These are phyloP conservation scores for Clathrospora elynae DNA, from an alignment of 2,329 filamentous ascomycete genomes.

Conservation along the genomic window DNA sequence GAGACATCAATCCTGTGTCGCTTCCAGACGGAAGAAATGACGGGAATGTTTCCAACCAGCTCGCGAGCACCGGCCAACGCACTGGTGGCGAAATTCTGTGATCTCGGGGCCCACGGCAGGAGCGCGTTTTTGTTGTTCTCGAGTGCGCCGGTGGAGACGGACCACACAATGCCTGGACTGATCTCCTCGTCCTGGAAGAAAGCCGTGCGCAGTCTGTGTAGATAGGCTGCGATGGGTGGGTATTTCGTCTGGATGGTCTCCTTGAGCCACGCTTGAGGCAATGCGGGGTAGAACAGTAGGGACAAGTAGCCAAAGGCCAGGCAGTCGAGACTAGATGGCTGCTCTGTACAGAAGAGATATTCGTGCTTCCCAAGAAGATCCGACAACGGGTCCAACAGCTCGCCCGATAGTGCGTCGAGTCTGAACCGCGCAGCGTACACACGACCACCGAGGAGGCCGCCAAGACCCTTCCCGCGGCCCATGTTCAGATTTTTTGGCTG, in stretches of 20 bases:
- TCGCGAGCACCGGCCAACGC: constrained; percentile 25
- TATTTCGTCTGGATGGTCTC: constrained; percentile 60
- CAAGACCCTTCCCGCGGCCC: constrained; percentile 63
- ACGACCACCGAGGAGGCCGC: constrained; percentile 66
- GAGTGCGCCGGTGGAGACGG: constrained; percentile 24
- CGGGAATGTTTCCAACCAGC: constrained; percentile 28
- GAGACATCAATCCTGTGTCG: constrained; percentile 15
- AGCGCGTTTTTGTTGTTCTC: constrained; percentile 3
- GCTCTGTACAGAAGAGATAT: constrained; percentile 60
- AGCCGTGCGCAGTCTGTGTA: constrained; percentile 41
- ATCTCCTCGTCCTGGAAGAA: constrained; percentile 32
- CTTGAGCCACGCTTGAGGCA: constrained; percentile 67
- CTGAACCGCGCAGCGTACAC: constrained; percentile 76
- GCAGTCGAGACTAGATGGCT: constrained; percentile 74
- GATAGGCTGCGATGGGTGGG: constrained; percentile 47
- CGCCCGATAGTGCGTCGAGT: constrained; percentile 72
- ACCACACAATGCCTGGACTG: constrained; percentile 35
- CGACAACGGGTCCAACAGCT: constrained; percentile 71
- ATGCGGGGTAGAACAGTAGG: constrained; percentile 67
- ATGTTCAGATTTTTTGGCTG: constrained; percentile 53
- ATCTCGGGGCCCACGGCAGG: constrained; percentile 35
- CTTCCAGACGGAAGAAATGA: constrained; percentile 28
- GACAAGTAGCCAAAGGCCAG: constrained; percentile 79
- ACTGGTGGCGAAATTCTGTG: constrained; percentile 17
- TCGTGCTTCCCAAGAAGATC: constrained; percentile 62